These are phyloP conservation scores for Fusarium sp. DNA, from an alignment of 2,329 filamentous ascomycete species.

Conservation along the genomic window DNA sequence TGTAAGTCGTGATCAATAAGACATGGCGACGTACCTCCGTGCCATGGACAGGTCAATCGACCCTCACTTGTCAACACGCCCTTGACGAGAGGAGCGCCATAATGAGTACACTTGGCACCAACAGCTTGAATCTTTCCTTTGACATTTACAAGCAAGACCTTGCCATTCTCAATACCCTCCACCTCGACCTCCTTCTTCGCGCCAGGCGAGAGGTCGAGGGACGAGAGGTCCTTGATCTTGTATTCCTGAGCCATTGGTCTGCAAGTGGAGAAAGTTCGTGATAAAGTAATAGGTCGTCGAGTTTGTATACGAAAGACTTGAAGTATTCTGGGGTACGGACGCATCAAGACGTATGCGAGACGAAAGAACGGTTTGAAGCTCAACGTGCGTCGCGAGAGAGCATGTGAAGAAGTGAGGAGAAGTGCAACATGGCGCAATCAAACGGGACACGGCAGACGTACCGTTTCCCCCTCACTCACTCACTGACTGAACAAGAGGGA, in stretches of 20 bases:
- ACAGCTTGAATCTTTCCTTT: slow-evolving; percentile 82
- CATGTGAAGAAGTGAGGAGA: slow-evolving; percentile 15
- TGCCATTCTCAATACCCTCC: slow-evolving; percentile 86
- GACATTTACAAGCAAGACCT: slow-evolving; percentile 86
- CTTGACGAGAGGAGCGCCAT: slow-evolving; percentile 88
- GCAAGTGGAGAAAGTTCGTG: slow-evolving; percentile 42
- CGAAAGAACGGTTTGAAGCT: slow-evolving; percentile 3
- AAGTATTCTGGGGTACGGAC: slow-evolving; percentile 19
- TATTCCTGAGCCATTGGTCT: slow-evolving; percentile 67
- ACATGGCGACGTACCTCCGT: slow-evolving; percentile 75
- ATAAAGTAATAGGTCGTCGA: slow-evolving; percentile 16
- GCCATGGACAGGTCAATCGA: slow-evolving; percentile 93
- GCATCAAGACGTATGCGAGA: slow-evolving; percentile 33
- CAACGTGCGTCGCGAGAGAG: slow-evolving; percentile 3
- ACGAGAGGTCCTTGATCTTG: slow-evolving; percentile 81
- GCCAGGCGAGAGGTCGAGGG: slow-evolving; percentile 79
- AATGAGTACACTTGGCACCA: slow-evolving; percentile 89
- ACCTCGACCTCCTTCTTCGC: slow-evolving; percentile 92
- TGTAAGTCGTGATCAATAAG: not conserved
- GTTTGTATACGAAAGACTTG: slow-evolving; percentile 28
- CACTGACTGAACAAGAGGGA: slow-evolving; percentile 10
- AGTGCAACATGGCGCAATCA: slow-evolving; percentile 27
- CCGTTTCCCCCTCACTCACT: slow-evolving; percentile 3
- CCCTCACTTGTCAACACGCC: slow-evolving; percentile 87
- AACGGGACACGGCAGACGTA: not conserved